These are phyloP conservation scores for Stenocarpella maydis DNA, from an alignment of 2,329 filamentous ascomycete genomes.

Conservation along the genomic window DNA sequence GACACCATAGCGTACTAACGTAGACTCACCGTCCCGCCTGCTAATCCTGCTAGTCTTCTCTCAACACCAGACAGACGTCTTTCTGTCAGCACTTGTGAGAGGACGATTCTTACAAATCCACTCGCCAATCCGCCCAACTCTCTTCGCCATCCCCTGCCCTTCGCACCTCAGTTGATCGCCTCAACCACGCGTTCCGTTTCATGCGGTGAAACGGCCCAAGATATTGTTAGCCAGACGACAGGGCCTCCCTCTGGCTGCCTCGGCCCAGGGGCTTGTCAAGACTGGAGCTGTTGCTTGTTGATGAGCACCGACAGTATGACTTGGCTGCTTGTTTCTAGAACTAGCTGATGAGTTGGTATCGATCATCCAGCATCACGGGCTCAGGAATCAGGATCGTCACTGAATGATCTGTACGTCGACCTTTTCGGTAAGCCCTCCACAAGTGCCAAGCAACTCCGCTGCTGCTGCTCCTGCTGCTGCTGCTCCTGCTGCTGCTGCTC, in stretches of 20 bases:
- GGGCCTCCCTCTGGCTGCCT: not conserved
- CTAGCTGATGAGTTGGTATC: not conserved
- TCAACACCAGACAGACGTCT: not conserved
- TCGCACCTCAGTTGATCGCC: not conserved
- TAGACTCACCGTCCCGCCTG: not conserved
- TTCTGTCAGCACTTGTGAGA: not conserved
- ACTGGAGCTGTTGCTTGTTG: not conserved
- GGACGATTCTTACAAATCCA: not conserved
- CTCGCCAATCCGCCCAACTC: too few species aligned
- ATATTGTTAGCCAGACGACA: not conserved
- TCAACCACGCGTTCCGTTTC: constrained; percentile 1
- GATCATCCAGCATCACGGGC: not conserved
- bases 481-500: too few species aligned
- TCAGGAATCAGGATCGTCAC: constrained; percentile 9
- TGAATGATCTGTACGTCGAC: not conserved
- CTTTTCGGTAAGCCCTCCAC: not conserved
- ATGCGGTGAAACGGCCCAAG: not conserved
- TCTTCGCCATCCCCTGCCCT: not conserved
- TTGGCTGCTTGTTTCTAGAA: not conserved
- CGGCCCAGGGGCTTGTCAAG: not conserved
- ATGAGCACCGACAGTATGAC: not conserved
- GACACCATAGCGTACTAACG: not conserved
- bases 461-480: too few species aligned
- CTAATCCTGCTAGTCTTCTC: not conserved
- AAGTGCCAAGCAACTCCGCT: not conserved